Evolutionary conservation across 139 green algal species (phyloP), one percentile per base, ranked within the genome.

Genomic region (Chlorella sp.): DNA sequence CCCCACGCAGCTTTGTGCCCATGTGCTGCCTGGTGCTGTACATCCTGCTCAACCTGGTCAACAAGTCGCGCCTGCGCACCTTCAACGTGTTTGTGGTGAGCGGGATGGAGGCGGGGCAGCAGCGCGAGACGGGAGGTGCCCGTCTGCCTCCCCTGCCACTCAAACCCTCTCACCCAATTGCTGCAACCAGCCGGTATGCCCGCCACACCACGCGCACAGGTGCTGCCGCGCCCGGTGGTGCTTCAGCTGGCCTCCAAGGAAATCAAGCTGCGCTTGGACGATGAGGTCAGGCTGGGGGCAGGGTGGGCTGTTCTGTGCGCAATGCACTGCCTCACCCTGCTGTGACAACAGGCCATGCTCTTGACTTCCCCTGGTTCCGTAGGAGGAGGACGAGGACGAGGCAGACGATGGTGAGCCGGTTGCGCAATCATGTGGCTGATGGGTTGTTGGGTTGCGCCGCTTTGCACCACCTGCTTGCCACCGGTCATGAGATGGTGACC

Each of bases 221-320:
- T 81, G 36, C 41, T 81, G 76, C 76, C 76, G 22, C 76, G 76
- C 26, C 76, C 76, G 11, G 76, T 81, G 76, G 76, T 81, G 76
- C 69, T 81, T 54, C 76, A 81, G 76, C 76, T 81, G 34, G 76
- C 76, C 51, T 54, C 44, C 51, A 81, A 81, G 54, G 76, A 70
- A 3, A 80, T 65, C 44, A 64, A 80, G 44, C 44, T 80, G 44
- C 16, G 32, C 14, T 46, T 80, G 44, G 44, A 80, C 20, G 46
- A 80, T 0, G 73, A 64, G 13, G 73, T 17, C 40, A 80, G 73
- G 41, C 24, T 3, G 70, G 32, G 14, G 68, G 36, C 68, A 1
- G 30, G 20, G 64, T 8, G 28, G 30, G 64, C 32, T 40, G 56
- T 6, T 24, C 20, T 70, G 6, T 41, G 64, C 32, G 30, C 17